Percentiles rank a stretch among this genome's conserved stretches.
phyloP scores from a whole-genome alignment of 163 green algal species.

The Volvox carteri region DNA sequence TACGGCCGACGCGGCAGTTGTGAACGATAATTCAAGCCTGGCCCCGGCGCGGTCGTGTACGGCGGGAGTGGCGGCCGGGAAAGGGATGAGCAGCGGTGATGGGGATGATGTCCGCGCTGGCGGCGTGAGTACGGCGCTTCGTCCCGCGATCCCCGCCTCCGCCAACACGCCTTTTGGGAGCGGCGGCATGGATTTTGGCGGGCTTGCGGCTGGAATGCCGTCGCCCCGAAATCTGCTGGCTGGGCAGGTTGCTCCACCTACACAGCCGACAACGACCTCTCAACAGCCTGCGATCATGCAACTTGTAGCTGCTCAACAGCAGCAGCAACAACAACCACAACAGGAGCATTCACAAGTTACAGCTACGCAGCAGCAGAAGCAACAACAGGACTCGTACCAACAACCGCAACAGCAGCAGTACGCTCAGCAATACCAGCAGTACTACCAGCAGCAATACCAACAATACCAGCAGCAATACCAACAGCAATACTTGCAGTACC shows the following conservation, averaged over 20 bases:
- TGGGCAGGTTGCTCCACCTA: not conserved
- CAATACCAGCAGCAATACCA: slow-evolving; percentile 17
- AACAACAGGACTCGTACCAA: slow-evolving; percentile 21
- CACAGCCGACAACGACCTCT: not conserved
- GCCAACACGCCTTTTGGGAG: slow-evolving; percentile 17
- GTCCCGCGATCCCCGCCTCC: not conserved
- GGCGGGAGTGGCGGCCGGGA: too few relatives aligned
- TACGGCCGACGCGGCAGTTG: too few relatives aligned
- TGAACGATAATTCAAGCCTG: too few relatives aligned
- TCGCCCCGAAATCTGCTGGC: slow-evolving; percentile 3
- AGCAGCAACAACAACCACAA: slow-evolving; percentile 10
- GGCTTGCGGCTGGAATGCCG: not conserved
- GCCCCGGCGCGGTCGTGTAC: too few relatives aligned
- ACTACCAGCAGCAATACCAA: slow-evolving; percentile 21
- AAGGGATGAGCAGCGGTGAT: too few relatives aligned
- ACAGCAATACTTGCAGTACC: not conserved
- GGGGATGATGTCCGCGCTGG: too few relatives aligned
- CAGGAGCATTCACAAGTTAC: not conserved
- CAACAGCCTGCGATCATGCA: not conserved
- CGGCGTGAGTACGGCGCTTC: not conserved
- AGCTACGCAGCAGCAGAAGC: slow-evolving; percentile 8
- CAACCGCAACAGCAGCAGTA: slow-evolving; percentile 1
- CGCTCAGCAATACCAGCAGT: not conserved
- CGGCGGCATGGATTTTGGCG: not conserved
- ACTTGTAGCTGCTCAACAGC: too few relatives aligned